These are phyloP conservation scores for Amaranthus cruentus DNA, from an alignment of 148 eudicot genomes.

Conservation along the genomic window DNA sequence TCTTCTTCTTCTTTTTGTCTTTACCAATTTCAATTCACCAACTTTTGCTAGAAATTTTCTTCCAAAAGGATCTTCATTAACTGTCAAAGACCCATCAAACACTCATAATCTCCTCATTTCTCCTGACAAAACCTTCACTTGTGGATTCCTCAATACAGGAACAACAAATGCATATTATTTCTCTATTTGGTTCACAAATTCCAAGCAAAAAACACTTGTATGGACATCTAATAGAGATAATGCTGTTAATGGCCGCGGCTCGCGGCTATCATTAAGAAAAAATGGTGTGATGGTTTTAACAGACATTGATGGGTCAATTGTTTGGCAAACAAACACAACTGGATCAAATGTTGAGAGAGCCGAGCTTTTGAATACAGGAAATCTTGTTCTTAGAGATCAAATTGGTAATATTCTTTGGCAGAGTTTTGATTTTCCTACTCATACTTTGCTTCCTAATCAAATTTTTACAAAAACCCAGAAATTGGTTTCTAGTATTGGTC, in stretches of 20 bases:
- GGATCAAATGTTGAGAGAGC: constrained; percentile 23
- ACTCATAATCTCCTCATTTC: constrained; percentile 25
- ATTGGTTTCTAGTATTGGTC: constrained; percentile 24
- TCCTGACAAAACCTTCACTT: constrained; percentile 27
- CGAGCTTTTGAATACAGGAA: constrained; percentile 39
- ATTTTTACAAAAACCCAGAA: constrained; percentile 33
- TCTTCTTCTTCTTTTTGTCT: constrained; percentile 12
- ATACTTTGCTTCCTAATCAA: constrained; percentile 46
- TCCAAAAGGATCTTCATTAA: constrained; percentile 11
- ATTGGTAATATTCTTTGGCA: constrained; percentile 40
- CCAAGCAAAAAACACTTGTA: constrained; percentile 23
- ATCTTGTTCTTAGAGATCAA: constrained; percentile 36
- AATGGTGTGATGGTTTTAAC: constrained; percentile 31
- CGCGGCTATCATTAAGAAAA: constrained; percentile 24
- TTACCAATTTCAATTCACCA: neutral
- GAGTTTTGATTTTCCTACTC: constrained; percentile 63
- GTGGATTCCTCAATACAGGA: constrained; percentile 29
- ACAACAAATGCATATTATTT: constrained; percentile 34
- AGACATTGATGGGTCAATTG: constrained; percentile 37
- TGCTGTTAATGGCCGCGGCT: constrained; percentile 35
- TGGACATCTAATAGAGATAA: constrained; percentile 47
- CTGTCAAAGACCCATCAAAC: constrained; percentile 22
- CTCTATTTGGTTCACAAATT: constrained; percentile 35
- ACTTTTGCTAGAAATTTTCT: constrained; percentile 22
- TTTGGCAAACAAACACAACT: constrained; percentile 42